Evolutionary conservation across 371 early-diverging fungal genomes (phyloP).

Genomic region (Smittium mucronatum): DNA sequence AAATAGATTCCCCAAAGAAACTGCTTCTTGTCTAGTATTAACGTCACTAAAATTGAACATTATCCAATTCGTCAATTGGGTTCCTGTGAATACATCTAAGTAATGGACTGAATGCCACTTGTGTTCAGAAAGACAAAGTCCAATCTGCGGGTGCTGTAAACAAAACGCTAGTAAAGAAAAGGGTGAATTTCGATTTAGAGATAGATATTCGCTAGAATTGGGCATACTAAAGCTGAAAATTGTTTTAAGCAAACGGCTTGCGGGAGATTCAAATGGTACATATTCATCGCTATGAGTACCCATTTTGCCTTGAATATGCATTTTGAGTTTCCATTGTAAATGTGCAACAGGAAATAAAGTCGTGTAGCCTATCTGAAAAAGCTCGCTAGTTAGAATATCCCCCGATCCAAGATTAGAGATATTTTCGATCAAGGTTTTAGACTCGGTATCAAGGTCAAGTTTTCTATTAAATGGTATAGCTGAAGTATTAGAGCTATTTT

Average conservation of each 20-base stretch:
- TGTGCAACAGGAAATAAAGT: slow-evolving; percentile 25
- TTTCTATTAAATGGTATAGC: background rate
- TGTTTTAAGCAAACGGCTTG: background rate
- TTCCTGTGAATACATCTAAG: slow-evolving; percentile 66
- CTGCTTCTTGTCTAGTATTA: slow-evolving; percentile 66
- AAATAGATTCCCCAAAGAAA: slow-evolving; percentile 64
- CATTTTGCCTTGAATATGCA: slow-evolving; percentile 17
- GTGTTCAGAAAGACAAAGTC: slow-evolving; percentile 60
- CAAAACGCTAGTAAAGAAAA: slow-evolving; percentile 44
- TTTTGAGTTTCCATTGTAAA: slow-evolving; percentile 17
- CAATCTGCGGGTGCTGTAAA: slow-evolving; percentile 57
- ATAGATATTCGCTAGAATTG: slow-evolving; percentile 16
- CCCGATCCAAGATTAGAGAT: slow-evolving; percentile 12
- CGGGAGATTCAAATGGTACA: slow-evolving; percentile 9
- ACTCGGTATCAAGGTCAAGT: background rate
- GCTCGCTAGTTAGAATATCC: slow-evolving; percentile 22
- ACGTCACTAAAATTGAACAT: slow-evolving; percentile 65
- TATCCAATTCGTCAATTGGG: slow-evolving; percentile 85
- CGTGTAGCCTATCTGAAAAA: slow-evolving; percentile 32
- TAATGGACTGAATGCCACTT: slow-evolving; percentile 82
- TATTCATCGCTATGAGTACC: slow-evolving; percentile 10
- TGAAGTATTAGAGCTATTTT: background rate
- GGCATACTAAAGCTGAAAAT: slow-evolving; percentile 15
- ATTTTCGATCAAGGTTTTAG: background rate
- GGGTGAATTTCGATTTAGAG: slow-evolving; percentile 21